These are phyloP conservation scores for Cyberlindnera mississippiensis DNA, from an alignment of 805 yeast genomes.

Conservation along the genomic window DNA sequence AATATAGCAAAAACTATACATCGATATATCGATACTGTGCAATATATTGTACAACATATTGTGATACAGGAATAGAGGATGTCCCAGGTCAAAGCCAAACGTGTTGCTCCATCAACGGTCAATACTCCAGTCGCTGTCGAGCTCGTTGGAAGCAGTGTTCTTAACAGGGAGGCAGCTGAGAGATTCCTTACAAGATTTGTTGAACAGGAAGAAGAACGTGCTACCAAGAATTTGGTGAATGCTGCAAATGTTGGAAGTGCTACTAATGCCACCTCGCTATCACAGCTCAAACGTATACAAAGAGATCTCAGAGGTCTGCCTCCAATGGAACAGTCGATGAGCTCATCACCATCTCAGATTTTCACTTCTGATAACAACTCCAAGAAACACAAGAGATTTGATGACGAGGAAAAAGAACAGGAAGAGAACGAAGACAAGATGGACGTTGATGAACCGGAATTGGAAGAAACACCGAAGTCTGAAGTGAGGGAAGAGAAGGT, in stretches of 20 bases:
- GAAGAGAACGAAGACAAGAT: constrained; percentile 8
- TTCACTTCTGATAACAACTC: constrained; percentile 6
- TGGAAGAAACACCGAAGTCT: constrained; percentile 8
- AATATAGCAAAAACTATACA: too few relatives aligned
- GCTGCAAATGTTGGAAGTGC: constrained; percentile 25
- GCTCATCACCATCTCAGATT: constrained; percentile 1
- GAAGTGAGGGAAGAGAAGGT: constrained; percentile 11
- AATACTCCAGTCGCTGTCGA: constrained; percentile 26
- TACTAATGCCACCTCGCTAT: constrained; percentile 27
- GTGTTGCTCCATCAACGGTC: constrained; percentile 23
- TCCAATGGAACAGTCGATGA: constrained; percentile 37
- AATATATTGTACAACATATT: too few relatives aligned
- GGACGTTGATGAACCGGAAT: constrained; percentile 13
- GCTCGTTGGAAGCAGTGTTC: constrained; percentile 15
- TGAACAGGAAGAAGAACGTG: constrained; percentile 23
- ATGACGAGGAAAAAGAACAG: constrained; percentile 7
- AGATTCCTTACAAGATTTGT: constrained; percentile 41
- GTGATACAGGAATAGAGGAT: constrained; percentile 2
- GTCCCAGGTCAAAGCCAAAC: constrained; percentile 16
- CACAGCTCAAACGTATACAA: constrained; percentile 70
- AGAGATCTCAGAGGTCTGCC: constrained; percentile 80
- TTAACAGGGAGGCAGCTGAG: constrained; percentile 43
- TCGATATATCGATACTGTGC: too few relatives aligned
- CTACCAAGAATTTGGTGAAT: constrained; percentile 11
- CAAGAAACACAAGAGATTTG: constrained; percentile 24